Conservation (phyloP, 257 asterid genomes). For the Ilex asprella region DNA sequence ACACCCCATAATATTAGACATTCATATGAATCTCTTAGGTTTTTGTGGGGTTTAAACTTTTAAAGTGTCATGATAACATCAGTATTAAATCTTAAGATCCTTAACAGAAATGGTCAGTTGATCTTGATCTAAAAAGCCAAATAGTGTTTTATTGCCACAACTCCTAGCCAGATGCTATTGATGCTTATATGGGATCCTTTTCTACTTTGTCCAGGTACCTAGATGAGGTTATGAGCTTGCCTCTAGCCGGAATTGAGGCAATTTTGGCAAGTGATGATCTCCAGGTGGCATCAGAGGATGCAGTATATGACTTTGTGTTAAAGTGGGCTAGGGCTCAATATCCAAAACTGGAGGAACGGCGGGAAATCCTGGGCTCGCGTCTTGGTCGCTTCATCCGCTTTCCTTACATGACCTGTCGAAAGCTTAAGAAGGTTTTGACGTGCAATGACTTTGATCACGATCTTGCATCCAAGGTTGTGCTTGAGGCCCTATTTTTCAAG, state of each 20-base stretch:
- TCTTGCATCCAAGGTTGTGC: constrained; percentile 54
- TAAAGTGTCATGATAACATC: neutral
- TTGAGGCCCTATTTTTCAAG: constrained; percentile 76
- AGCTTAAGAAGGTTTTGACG: constrained; percentile 65
- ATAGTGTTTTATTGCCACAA: neutral
- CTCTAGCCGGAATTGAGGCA: constrained; percentile 88
- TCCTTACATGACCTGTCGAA: constrained; percentile 73
- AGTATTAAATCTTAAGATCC: too few relatives aligned
- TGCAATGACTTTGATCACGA: constrained; percentile 75
- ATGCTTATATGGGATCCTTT: constrained; percentile 1
- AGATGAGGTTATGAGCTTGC: constrained; percentile 77
- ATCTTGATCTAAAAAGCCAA: neutral
- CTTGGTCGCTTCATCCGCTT: constrained; percentile 72
- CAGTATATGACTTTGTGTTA: constrained; percentile 73
- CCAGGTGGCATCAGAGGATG: constrained; percentile 89
- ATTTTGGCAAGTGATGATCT: constrained; percentile 78
- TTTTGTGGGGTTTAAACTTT: neutral
- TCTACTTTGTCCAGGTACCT: constrained; percentile 45
- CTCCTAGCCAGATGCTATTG: neutral
- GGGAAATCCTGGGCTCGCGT: constrained; percentile 54
- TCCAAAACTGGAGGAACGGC: constrained; percentile 56
- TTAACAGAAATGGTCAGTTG: neutral
- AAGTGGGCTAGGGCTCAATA: constrained; percentile 73
- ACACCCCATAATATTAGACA: too few relatives aligned
- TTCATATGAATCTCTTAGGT: neutral